Base-by-base conservation (phyloP, 306 rosid species). In the Rosa rugosa region DNA sequence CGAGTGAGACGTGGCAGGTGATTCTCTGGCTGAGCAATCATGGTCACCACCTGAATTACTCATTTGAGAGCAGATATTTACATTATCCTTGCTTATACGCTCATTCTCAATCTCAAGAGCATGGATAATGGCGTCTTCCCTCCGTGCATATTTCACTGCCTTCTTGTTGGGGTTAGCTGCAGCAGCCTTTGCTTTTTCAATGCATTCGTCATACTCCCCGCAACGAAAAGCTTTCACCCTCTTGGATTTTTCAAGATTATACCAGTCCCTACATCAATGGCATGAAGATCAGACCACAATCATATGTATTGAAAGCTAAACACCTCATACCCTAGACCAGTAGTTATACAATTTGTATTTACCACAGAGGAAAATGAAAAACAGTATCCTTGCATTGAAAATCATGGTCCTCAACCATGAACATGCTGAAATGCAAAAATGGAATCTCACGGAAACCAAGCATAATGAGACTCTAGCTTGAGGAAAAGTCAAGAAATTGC, bases 71-170 rank as follows among this genome's bases (percentile, higher is more conserved):
- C 79, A 81, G 23, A 85, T 80, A 59, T 79, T 85, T 79, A 85
- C 67, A 10, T 80, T 84, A 76, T 81, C 93, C 83, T 88, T 90
- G 82, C 87, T 94, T 59, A 83, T 56, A 72, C 83, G 89, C 83
- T 91, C 79, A 72, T 86, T 88, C 86, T 96, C 99, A 74, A 96
- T 84, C 84, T 93, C 99, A 78, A 96, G 99, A 74, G 98, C 99
- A 78, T 96, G 99, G 49, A 96, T 88, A 85, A 93, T 96, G 64
- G 99, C 99, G 83, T 96, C 98, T 85, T 96, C 99, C 82, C 98
- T 90, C 47, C 98, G 94, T 80, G 98, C 99, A 91, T 96, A 96
- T 82, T 96, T 96, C 69, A 88, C 98, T 11, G 87, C 95, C 80
- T 90, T 96, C 88, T 89, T 96, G 86, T 77, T 91, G 72, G 90